Percentiles rank a stretch among this genome's conserved stretches.
These are phyloP conservation scores for Beauveria sp. DNA, from an alignment of 2,329 filamentous ascomycete species.

Conservation along the genomic window DNA sequence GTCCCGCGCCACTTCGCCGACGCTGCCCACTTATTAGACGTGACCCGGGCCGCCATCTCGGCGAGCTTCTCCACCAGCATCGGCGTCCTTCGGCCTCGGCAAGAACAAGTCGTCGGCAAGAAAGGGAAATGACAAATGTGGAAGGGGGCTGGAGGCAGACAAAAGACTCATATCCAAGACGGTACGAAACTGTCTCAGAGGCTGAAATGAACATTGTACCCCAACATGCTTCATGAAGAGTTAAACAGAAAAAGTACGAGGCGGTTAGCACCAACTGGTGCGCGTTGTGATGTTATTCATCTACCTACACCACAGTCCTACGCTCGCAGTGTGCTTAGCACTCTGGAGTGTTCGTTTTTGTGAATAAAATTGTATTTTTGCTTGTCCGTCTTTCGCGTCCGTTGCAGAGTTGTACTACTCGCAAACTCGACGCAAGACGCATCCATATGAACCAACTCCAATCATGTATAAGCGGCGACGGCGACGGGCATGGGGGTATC, in stretches of 20 bases:
- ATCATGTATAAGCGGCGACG: slow-evolving; percentile 12
- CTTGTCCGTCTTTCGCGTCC: slow-evolving; percentile 7
- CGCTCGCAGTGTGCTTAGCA: background rate
- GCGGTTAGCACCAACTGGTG: background rate
- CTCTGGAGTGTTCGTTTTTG: background rate
- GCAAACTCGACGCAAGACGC: background rate
- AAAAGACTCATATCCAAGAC: too few species aligned
- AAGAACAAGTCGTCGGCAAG: background rate
- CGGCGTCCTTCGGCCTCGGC: background rate
- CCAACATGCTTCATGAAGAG: background rate
- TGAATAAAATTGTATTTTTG: background rate
- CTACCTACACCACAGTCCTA: background rate
- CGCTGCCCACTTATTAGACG: background rate
- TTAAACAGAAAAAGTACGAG: background rate
- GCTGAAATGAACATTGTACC: background rate
- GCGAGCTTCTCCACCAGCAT: background rate
- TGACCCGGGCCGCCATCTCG: background rate
- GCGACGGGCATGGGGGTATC: slow-evolving; percentile 13
- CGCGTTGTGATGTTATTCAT: background rate
- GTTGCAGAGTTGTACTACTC: background rate
- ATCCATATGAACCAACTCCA: slow-evolving; percentile 11
- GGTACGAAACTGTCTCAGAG: too few species aligned
- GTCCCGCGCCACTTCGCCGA: background rate
- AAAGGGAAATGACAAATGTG: background rate
- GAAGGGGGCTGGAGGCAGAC: background rate